A percentile compares a stretch with the other conserved stretches of the same genome.
Evolutionary conservation across 345 rosid species (phyloP).

Genomic region (Camelina sativa): DNA sequence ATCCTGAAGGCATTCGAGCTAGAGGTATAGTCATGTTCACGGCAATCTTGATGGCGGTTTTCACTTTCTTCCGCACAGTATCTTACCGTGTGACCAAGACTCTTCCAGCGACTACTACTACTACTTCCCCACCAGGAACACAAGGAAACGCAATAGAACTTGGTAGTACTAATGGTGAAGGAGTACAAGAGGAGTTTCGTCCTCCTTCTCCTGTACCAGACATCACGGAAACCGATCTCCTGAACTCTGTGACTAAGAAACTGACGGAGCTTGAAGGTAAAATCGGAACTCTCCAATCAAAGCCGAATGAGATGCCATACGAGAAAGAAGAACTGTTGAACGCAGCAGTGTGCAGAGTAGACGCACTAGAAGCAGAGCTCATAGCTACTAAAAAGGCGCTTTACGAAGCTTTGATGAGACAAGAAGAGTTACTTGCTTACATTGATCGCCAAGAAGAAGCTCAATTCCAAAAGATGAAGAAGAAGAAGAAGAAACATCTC

Average conservation of each 20-base stretch:
- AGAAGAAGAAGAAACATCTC: constrained; percentile 42
- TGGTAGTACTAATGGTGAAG: constrained; percentile 26
- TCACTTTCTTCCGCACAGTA: constrained; percentile 56
- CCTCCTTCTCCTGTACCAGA: constrained; percentile 77
- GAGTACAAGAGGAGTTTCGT: constrained; percentile 47
- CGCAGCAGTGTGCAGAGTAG: constrained; percentile 99
- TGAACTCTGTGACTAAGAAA: constrained; percentile 76
- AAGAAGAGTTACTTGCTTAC: constrained; percentile 94
- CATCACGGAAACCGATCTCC: constrained; percentile 59
- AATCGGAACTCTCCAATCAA: constrained; percentile 77
- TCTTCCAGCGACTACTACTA: constrained; percentile 46
- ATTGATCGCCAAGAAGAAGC: constrained; percentile 86
- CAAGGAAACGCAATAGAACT: constrained; percentile 46
- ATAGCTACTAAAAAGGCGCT: constrained; percentile 96
- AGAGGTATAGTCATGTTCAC: constrained; percentile 51
- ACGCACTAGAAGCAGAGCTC: constrained; percentile 96
- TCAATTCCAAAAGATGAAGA: constrained; percentile 42
- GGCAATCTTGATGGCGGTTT: constrained; percentile 65
- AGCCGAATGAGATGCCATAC: constrained; percentile 91
- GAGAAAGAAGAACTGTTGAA: constrained; percentile 95
- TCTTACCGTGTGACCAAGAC: constrained; percentile 52
- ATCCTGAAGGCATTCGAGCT: constrained; percentile 59
- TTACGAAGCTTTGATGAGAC: constrained; percentile 88
- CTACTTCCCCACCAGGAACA: constrained; percentile 28
- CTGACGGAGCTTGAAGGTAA: constrained; percentile 89